Evolutionary conservation across 2,329 filamentous ascomycete species (phyloP).

Genomic region (Penicillium sp.): DNA sequence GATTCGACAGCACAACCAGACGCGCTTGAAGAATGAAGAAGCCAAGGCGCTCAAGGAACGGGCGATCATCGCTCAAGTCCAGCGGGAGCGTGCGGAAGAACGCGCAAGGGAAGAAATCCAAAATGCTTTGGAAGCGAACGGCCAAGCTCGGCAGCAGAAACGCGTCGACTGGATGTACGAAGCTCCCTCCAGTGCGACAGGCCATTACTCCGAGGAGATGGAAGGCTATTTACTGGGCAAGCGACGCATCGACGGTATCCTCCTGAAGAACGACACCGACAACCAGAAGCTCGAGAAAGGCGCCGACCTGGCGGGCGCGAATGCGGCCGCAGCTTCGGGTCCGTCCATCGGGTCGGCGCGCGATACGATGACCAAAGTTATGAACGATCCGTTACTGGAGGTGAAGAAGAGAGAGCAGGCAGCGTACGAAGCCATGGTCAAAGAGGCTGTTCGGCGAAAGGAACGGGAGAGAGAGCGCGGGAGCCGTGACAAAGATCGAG

Average conservation of each 20-base stretch:
- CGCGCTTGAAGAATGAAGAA: slow-evolving; percentile 85
- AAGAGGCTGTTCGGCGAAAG: slow-evolving; percentile 41
- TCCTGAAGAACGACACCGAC: slow-evolving; percentile 73
- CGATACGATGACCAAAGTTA: slow-evolving; percentile 81
- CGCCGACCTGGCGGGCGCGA: slow-evolving; percentile 31
- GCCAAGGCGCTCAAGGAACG: slow-evolving; percentile 90
- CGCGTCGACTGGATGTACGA: slow-evolving; percentile 99
- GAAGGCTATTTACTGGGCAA: slow-evolving; percentile 93
- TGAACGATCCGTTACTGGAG: slow-evolving; percentile 85
- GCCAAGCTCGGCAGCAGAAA: slow-evolving; percentile 73
- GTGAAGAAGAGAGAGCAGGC: slow-evolving; percentile 91
- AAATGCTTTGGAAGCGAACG: slow-evolving; percentile 80
- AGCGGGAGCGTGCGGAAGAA: slow-evolving; percentile 92
- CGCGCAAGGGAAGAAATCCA: slow-evolving; percentile 88
- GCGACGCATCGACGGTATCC: slow-evolving; percentile 74
- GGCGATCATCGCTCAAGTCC: slow-evolving; percentile 85
- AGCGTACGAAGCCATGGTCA: slow-evolving; percentile 61
- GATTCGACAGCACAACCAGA: slow-evolving; percentile 83
- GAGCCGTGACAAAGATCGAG: slow-evolving; percentile 17
- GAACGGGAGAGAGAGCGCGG: slow-evolving; percentile 25
- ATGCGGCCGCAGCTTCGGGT: slow-evolving; percentile 17
- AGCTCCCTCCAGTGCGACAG: slow-evolving; percentile 71
- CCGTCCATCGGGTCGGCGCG: slow-evolving; percentile 66
- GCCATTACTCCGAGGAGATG: slow-evolving; percentile 76
- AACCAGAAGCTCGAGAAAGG: slow-evolving; percentile 77